Conservation (phyloP, 495 filamentous ascomycete genomes). For the Penicillium alfredii region DNA sequence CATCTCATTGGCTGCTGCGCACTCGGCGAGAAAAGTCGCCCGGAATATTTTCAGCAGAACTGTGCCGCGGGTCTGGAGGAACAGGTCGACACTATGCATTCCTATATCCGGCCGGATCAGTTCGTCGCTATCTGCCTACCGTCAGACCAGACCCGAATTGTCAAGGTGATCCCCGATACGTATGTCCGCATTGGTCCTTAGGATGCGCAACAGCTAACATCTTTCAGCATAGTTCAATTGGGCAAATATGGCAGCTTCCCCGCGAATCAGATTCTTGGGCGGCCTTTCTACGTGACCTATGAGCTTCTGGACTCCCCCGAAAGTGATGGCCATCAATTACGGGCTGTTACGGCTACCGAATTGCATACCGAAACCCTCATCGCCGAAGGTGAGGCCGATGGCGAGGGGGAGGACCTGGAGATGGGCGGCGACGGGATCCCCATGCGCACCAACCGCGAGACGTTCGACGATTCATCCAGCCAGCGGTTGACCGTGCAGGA, state of each 20-base stretch:
- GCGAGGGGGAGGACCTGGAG: slow-evolving; percentile 44
- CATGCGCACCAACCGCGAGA: slow-evolving; percentile 72
- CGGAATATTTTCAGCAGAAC: slow-evolving; percentile 15
- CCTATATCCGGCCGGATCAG: slow-evolving; percentile 55
- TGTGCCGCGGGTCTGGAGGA: no score
- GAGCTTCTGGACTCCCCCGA: slow-evolving; percentile 70
- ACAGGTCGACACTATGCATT: slow-evolving; percentile 32
- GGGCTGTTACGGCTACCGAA: slow-evolving; percentile 74
- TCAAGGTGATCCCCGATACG: slow-evolving; percentile 70
- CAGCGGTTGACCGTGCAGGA: slow-evolving; percentile 79
- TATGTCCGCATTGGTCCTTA: slow-evolving; percentile 41
- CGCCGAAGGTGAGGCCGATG: slow-evolving; percentile 49
- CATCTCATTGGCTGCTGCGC: slow-evolving; percentile 14
- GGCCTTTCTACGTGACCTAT: slow-evolving; percentile 86
- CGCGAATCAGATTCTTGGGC: slow-evolving; percentile 75
- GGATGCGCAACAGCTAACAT: slow-evolving; percentile 14
- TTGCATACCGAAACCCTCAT: slow-evolving; percentile 68
- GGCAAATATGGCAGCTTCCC: slow-evolving; percentile 89
- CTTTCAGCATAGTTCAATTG: slow-evolving; percentile 64
- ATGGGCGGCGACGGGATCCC: slow-evolving; percentile 52
- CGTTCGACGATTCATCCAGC: slow-evolving; percentile 70
- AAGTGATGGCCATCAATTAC: slow-evolving; percentile 54
- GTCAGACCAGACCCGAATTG: slow-evolving; percentile 56
- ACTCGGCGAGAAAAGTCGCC: slow-evolving; percentile 8
- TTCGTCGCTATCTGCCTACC: slow-evolving; percentile 62